These are phyloP conservation scores for Citrus mangshanensis DNA, from an alignment of 345 rosid species.

Conservation along the genomic window DNA sequence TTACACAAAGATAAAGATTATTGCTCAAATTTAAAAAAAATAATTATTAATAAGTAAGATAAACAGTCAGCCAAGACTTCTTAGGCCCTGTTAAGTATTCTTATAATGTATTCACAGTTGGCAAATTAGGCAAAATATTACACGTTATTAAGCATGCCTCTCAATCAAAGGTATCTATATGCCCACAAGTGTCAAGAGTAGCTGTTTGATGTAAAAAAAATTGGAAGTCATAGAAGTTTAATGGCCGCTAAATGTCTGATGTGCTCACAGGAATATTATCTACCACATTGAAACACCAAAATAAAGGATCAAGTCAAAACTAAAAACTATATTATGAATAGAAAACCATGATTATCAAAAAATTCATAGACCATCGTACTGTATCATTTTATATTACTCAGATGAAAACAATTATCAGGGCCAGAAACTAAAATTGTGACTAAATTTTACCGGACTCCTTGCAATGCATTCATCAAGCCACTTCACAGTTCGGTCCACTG, in stretches of 20 bases:
- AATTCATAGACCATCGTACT: not conserved
- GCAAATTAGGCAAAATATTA: not conserved
- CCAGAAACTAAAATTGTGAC: not conserved
- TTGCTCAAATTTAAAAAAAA: not conserved
- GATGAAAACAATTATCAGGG: not conserved
- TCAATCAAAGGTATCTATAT: not conserved
- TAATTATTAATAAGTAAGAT: not conserved
- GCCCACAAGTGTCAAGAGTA: not conserved
- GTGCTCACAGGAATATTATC: not conserved
- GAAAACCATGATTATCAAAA: not conserved
- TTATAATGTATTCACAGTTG: not conserved
- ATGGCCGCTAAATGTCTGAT: not conserved
- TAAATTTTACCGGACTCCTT: conserved; percentile 39
- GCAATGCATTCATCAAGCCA: conserved; percentile 80
- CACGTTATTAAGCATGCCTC: not conserved
- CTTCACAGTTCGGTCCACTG: conserved; percentile 65
- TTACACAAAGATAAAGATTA: not conserved
- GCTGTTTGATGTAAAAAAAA: not conserved
- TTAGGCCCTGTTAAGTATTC: not conserved
- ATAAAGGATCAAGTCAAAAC: not conserved
- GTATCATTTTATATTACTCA: not conserved
- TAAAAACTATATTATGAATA: not conserved
- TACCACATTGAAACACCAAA: not conserved
- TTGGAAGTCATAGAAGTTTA: not conserved
- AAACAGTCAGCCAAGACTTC: not conserved